Evolutionary conservation across 257 asterid genomes (phyloP), one percentile per base, ranked within the genome.

Genomic region (Knoxia roxburghii): DNA sequence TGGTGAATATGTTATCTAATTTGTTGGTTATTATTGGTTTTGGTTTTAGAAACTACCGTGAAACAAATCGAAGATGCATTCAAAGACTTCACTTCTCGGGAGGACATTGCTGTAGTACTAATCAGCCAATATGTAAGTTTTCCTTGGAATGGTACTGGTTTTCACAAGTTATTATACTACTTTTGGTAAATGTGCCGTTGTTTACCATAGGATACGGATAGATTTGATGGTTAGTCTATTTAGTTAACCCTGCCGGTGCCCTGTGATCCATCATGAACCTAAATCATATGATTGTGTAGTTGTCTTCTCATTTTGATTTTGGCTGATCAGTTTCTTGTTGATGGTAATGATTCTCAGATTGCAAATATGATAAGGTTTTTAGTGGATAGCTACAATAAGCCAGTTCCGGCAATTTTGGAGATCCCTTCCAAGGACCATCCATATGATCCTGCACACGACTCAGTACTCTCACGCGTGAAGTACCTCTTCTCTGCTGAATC

Each of bases 351-450:
- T 68, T 59, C 69, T 59, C 83, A 88, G 95, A 91, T 91, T 53
- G 98, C 95, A 69, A 89, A 89, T 64, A 89, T 87, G 96, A 76
- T 89, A 65, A 78, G 98, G 73, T 87, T 91, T 78, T 64, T 87
- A 54, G 96, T 91, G 30, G 98, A 91, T 80, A 81, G 96, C 85
- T 91, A 91, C 66, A 89, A 91, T 80, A 89, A 85, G 69, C 96
- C 95, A 33, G 73, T 91, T 72, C 96, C 98, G 15, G 98, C 96
- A 65, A 91, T 89, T 75, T 57, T 91, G 77, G 96, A 91, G 87
- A 91, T 91, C 66, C 98, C 96, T 24, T 91, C 98, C 64, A 91
- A 91, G 92, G 96, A 89, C 79, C 95, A 89, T 52, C 98, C 96
- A 0, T 89, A 89, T 39, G 96, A 91, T 82, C 95, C 98, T 51